phyloP scores from a whole-genome alignment of 140 eudicot species.

The Flaveria floridana region DNA sequence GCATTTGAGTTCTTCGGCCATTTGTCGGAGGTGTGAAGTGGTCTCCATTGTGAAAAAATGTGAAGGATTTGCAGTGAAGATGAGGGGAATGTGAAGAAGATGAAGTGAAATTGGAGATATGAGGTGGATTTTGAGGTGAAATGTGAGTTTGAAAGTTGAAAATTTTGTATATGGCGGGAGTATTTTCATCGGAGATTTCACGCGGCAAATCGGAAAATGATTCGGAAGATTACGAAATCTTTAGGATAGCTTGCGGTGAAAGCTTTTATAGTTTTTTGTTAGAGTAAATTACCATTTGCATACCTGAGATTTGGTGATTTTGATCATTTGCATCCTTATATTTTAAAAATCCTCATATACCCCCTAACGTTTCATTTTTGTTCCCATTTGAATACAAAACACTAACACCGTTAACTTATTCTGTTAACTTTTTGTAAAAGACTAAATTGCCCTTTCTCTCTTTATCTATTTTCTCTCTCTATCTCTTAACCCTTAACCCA shows the following conservation, averaged over 20 bases:
- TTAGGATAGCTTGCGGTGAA: neutral
- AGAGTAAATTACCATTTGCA: too few species aligned
- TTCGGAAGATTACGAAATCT: neutral
- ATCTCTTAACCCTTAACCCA: too few species aligned
- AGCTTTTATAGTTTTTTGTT: neutral
- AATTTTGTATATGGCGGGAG: constrained; percentile 29
- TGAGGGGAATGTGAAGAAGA: neutral
- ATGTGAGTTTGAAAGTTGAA: constrained; percentile 23
- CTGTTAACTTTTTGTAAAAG: too few species aligned
- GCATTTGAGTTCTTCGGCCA: constrained; percentile 97
- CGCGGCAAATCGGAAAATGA: constrained; percentile 20
- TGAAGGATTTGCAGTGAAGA: neutral
- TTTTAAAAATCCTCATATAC: too few species aligned
- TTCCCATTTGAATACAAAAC: too few species aligned
- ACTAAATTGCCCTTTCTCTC: too few species aligned
- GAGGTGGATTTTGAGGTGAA: constrained; percentile 11
- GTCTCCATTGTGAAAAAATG: constrained; percentile 50
- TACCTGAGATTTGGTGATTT: too few species aligned
- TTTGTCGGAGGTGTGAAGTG: constrained; percentile 60
- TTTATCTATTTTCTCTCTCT: too few species aligned
- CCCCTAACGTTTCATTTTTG: too few species aligned
- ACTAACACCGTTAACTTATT: too few species aligned
- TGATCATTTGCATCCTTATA: too few species aligned
- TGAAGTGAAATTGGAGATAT: constrained; percentile 10
- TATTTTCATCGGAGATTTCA: constrained; percentile 7